These are phyloP conservation scores for Thermomyces lanuginosus DNA, from an alignment of 2,329 filamentous ascomycete species.

Conservation along the genomic window DNA sequence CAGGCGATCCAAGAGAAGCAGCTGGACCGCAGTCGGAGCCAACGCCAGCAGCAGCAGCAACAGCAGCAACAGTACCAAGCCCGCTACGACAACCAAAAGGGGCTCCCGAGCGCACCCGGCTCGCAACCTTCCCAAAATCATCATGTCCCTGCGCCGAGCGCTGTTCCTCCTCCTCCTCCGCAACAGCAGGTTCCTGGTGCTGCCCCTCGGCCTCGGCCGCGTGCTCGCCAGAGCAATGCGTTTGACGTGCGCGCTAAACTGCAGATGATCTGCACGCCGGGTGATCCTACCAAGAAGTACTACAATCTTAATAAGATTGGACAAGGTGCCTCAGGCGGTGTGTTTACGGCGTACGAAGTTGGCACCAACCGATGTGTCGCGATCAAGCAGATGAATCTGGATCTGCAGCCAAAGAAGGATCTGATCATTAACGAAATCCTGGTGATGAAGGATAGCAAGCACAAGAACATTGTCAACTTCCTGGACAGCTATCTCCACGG, in stretches of 20 bases:
- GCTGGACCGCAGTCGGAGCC: constrained; percentile 57
- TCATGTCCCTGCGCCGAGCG: constrained; percentile 2
- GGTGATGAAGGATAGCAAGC: constrained; percentile 97
- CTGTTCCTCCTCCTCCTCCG: constrained; percentile 8
- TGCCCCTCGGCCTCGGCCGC: constrained; percentile 54
- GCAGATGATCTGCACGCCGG: constrained; percentile 76
- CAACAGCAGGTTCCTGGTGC: constrained; percentile 30
- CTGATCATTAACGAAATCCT: constrained; percentile 98
- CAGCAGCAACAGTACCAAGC: constrained; percentile 23
- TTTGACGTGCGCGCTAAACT: constrained; percentile 71
- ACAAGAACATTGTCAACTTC: constrained; percentile 98
- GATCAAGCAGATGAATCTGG: constrained; percentile 99
- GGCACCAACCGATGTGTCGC: constrained; percentile 77
- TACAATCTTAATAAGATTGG: constrained; percentile 84
- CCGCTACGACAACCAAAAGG: constrained; percentile 10
- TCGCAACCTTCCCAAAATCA: constrained; percentile 3
- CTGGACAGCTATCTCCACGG: constrained; percentile 87
- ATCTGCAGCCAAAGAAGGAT: constrained; percentile 97
- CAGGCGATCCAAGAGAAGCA: constrained; percentile 55
- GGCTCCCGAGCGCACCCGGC: neutral
- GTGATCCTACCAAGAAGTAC: constrained; percentile 79
- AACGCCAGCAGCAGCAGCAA: constrained; percentile 41
- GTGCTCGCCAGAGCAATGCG: constrained; percentile 60
- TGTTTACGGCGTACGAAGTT: constrained; percentile 78
- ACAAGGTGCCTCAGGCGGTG: constrained; percentile 89